Percentiles rank a stretch among this genome's conserved stretches.
phyloP scores from a whole-genome alignment of 1,139 yeast species.

The Pichia sp. region DNA sequence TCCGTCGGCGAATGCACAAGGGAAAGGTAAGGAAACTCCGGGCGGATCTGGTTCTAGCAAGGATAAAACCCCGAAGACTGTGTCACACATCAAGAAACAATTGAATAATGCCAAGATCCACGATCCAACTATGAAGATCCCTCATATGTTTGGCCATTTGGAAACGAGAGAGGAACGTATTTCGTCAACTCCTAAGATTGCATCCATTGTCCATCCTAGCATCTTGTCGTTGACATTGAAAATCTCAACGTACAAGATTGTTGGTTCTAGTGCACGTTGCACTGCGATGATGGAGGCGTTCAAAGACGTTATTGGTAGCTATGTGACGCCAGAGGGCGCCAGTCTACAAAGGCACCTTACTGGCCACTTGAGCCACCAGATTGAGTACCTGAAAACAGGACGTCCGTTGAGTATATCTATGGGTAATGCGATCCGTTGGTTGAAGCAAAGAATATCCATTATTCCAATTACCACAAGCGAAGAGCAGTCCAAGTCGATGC shows the following conservation, averaged over 20 bases:
- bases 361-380: slow-evolving; percentile 86
- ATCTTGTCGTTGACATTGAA: slow-evolving; percentile 75
- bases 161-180: slow-evolving; percentile 79
- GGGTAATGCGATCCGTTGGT: slow-evolving; percentile 98
- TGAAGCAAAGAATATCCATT: slow-evolving; percentile 86
- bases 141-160: slow-evolving; percentile 78
- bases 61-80: slow-evolving; percentile 35
- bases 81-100: slow-evolving; percentile 52
- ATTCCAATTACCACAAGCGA: slow-evolving; percentile 72
- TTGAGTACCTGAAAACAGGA: slow-evolving; percentile 85
- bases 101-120: slow-evolving; percentile 51
- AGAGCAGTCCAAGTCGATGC: slow-evolving; percentile 61
- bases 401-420: slow-evolving; percentile 89
- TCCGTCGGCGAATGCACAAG: neutral
- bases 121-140: slow-evolving; percentile 42
- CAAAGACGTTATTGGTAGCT: slow-evolving; percentile 73
- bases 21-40: neutral
- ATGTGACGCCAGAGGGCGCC: slow-evolving; percentile 79
- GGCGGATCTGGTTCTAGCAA: neutral
- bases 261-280: slow-evolving; percentile 87
- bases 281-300: slow-evolving; percentile 82
- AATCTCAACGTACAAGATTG: slow-evolving; percentile 77
- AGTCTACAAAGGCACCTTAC: slow-evolving; percentile 86
- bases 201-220: slow-evolving; percentile 82
- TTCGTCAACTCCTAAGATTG: slow-evolving; percentile 56